Base-by-base conservation (phyloP, 768 basidiomycete species). In the Mrakia blollopis region DNA sequence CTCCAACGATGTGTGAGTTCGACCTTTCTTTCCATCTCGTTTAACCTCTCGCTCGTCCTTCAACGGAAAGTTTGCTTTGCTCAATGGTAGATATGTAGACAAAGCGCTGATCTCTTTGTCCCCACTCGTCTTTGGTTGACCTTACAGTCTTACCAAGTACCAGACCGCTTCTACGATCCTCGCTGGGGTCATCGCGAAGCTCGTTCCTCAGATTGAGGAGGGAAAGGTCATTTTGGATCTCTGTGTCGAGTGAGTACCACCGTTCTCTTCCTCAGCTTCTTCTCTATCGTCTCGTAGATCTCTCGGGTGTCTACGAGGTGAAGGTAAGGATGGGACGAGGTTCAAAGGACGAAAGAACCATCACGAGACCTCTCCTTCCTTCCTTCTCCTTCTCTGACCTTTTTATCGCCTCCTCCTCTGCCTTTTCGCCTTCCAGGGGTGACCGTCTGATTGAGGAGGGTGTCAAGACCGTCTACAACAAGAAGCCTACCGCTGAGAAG, bases 161-260 rank as follows among this genome's bases (percentile, higher is more conserved):
- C 83, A 96, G 92, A 87, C 89, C n/a, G 94, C 96, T 30, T 93
- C 92, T 75, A 93, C 95, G 80, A 93, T 96, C 85, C 90, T 92
- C 60, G 88, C 91, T 81, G 87, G 88, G 80, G 93, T 92, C 77
- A 88, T 91, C 83, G 92, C 92, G 85, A 91, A 91, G 86, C 87
- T 98, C 81, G 87, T 97, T 80, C 89, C 88, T 65, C 87, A 90
- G 76, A 86, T 86, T 79, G 84, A 91, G 18, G 92, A 93, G 82
- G 95, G 93, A 41, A 91, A 92, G 80, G 93, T 92, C 85, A 81
- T 86, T 57, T 87, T 95, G 85, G 93, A 97, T 85, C 88, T 98
- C 72, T 97, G 94, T 83, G 84, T 91, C 73, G 91, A 94, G 85
- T 83, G 74, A 79, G 83, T 83, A 65, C 37, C 63, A 23, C 30